Evolutionary conservation across 257 asterid species (phyloP).

Genomic region (Solanum bukasovii): DNA sequence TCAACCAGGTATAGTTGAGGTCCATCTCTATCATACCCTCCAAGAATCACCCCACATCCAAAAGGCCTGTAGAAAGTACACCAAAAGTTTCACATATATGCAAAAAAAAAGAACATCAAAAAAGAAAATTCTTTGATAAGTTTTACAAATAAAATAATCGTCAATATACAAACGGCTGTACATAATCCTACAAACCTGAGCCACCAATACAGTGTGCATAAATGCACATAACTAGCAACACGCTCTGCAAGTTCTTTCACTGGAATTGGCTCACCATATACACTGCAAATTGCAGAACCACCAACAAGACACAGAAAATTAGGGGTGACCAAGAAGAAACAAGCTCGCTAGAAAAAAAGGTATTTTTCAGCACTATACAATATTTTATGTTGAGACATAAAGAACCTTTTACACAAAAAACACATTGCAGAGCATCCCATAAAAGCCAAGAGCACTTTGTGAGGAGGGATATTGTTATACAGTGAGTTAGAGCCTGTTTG

Average conservation of each 20-base stretch:
- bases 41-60: slow-evolving; percentile 88
- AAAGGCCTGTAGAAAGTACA: slow-evolving; percentile 51
- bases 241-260: slow-evolving; percentile 91
- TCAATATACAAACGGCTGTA: not conserved
- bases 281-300: slow-evolving; percentile 32
- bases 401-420: not conserved
- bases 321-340: not conserved
- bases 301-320: not conserved
- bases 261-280: slow-evolving; percentile 75
- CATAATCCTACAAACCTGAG: slow-evolving; percentile 56
- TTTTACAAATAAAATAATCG: slow-evolving; percentile 1
- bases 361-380: not conserved
- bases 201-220: slow-evolving; percentile 97
- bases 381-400: not conserved
- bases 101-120: not conserved
- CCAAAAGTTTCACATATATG: not conserved
- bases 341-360: not conserved
- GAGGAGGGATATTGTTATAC: not conserved
- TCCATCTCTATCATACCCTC: slow-evolving; percentile 95
- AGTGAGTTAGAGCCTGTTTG: not conserved
- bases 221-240: slow-evolving; percentile 91
- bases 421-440: not conserved
- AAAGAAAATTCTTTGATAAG: not conserved
- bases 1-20: slow-evolving; percentile 86
- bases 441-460: not conserved